These are phyloP conservation scores for Gracilaria gracilis DNA, from an alignment of 23 red algal genomes.

Conservation along the genomic window DNA sequence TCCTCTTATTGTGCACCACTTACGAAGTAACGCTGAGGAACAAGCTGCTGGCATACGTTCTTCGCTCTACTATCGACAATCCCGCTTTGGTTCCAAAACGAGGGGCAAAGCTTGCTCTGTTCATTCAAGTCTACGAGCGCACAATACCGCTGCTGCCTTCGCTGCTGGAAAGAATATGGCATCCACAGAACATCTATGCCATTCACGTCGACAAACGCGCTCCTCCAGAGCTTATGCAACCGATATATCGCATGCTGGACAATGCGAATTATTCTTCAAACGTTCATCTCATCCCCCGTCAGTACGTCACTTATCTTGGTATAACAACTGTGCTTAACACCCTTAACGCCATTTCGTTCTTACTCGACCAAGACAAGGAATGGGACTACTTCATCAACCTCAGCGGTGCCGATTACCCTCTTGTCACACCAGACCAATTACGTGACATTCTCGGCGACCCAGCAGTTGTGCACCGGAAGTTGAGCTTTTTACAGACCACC, in stretches of 20 bases:
- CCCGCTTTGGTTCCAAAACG: not conserved
- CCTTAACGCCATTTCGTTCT: slow-evolving; percentile 10
- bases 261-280: not conserved
- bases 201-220: slow-evolving; percentile 88
- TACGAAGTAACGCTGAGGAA: not conserved
- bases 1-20: not conserved
- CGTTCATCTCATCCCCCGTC: slow-evolving; percentile 11
- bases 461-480: not conserved
- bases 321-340: slow-evolving; percentile 30
- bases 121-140: slow-evolving; percentile 57
- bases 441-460: slow-evolving; percentile 6
- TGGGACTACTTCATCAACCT: slow-evolving; percentile 46
- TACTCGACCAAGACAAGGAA: not conserved
- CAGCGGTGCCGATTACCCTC: slow-evolving; percentile 13
- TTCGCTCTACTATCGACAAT: not conserved
- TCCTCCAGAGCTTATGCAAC: not conserved
- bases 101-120: slow-evolving; percentile 53
- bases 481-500: slow-evolving; percentile 16
- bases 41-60: not conserved
- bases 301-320: not conserved
- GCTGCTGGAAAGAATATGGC: slow-evolving; percentile 33
- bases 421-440: slow-evolving; percentile 2
- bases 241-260: not conserved
- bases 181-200: slow-evolving; percentile 76
- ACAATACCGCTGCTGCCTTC: slow-evolving; percentile 15